Conservation (phyloP, 768 basidiomycete species). For the Mycena sanguinolenta region DNA sequence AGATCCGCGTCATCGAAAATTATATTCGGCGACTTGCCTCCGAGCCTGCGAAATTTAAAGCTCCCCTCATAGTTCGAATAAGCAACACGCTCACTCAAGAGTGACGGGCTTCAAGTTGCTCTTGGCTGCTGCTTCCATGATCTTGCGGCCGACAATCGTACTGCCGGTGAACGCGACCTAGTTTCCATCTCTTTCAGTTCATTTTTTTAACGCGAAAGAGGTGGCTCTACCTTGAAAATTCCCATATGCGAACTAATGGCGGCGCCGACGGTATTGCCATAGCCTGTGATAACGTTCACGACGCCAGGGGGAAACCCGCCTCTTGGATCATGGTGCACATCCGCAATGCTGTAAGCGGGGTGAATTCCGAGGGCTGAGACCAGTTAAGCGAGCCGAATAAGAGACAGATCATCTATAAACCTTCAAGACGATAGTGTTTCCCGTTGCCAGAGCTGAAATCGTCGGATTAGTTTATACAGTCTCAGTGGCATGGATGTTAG, state of each 20-base stretch:
- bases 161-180: slow-evolving; percentile 82
- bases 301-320: slow-evolving; percentile 87
- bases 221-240: slow-evolving; percentile 72
- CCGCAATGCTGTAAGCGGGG: slow-evolving; percentile 76
- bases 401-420: slow-evolving; percentile 29
- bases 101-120: slow-evolving; percentile 79
- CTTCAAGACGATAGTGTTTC: slow-evolving; percentile 83
- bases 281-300: slow-evolving; percentile 82
- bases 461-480: not conserved
- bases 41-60: slow-evolving; percentile 50
- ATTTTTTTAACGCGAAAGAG: not conserved
- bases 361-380: slow-evolving; percentile 75
- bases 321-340: slow-evolving; percentile 70
- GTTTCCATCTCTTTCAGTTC: not conserved
- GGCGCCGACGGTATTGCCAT: slow-evolving; percentile 76
- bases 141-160: slow-evolving; percentile 71
- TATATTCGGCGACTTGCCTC: slow-evolving; percentile 76
- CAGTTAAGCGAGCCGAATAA: not conserved
- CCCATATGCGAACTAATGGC: slow-evolving; percentile 78
- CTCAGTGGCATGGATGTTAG: not conserved
- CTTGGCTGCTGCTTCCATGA: slow-evolving; percentile 73
- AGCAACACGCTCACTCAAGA: slow-evolving; percentile 58
- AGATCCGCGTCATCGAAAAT: slow-evolving; percentile 75
- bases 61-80: not conserved
- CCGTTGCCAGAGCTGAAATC: slow-evolving; percentile 78